A percentile compares a stretch with the other conserved stretches of the same genome.
These are phyloP conservation scores for Monosporascus sp. DNA, from an alignment of 2,329 filamentous ascomycete species.

Conservation along the genomic window DNA sequence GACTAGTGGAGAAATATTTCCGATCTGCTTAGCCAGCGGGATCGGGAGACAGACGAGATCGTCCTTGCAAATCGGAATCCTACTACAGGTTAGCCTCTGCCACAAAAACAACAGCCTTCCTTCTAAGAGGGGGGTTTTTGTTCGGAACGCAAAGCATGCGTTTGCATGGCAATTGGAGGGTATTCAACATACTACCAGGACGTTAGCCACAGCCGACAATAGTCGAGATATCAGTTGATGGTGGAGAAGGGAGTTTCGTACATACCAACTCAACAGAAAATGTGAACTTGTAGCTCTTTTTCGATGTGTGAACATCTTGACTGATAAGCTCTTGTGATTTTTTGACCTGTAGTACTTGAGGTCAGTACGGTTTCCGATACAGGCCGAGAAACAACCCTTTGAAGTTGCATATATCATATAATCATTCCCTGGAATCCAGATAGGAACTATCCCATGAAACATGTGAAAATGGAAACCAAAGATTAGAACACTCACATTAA, in stretches of 20 bases:
- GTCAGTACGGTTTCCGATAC: not conserved
- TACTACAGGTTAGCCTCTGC: not conserved
- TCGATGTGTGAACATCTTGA: slow-evolving; percentile 83
- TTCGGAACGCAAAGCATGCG: not conserved
- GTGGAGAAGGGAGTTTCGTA: not conserved
- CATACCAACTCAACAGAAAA: slow-evolving; percentile 70
- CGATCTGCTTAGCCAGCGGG: slow-evolving; percentile 77
- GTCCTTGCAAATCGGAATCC: slow-evolving; percentile 91
- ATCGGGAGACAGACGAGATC: slow-evolving; percentile 92
- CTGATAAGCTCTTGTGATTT: slow-evolving; percentile 92
- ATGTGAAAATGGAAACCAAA: not conserved
- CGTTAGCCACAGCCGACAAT: not conserved
- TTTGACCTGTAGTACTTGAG: slow-evolving; percentile 54
- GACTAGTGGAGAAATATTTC: slow-evolving; percentile 82
- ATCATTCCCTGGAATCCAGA: too few species aligned
- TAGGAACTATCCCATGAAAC: too few species aligned
- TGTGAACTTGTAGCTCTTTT: slow-evolving; percentile 90
- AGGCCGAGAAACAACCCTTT: too few species aligned
- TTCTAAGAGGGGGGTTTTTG: not conserved
- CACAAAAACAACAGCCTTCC: not conserved
- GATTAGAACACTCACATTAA: not conserved
- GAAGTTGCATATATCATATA: too few species aligned
- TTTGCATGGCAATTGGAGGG: not conserved
- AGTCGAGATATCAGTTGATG: not conserved
- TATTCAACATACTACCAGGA: not conserved